A percentile compares a stretch with the other conserved stretches of the same genome.
These are phyloP conservation scores for Suillus ampliporus DNA, from an alignment of 768 basidiomycete genomes.

Conservation along the genomic window DNA sequence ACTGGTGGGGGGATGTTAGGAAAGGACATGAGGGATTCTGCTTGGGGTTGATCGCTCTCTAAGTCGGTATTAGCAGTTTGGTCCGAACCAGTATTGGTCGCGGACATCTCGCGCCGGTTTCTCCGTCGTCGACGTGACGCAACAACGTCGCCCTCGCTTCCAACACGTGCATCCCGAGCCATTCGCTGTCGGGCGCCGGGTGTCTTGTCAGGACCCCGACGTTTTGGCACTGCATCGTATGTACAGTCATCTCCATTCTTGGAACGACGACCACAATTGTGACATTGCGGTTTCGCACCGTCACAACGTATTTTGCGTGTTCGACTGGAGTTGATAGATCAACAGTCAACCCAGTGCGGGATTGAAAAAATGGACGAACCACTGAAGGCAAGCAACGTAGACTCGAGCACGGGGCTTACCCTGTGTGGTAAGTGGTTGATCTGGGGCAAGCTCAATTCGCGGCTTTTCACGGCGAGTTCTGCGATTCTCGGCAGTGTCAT, in stretches of 20 bases:
- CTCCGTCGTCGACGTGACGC: conserved; percentile 32
- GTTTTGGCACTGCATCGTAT: conserved; percentile 76
- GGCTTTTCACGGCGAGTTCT: conserved; percentile 61
- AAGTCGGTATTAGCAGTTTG: conserved; percentile 10
- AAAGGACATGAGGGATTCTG: conserved; percentile 9
- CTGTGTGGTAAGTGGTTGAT: conserved; percentile 82
- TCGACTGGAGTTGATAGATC: conserved; percentile 51
- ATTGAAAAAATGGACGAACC: conserved; percentile 47
- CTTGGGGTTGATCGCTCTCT: background rate
- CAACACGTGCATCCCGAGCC: conserved; percentile 46
- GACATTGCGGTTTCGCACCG: conserved; percentile 76
- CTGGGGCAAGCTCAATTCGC: conserved; percentile 70
- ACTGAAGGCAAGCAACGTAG: conserved; percentile 80
- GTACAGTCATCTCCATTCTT: conserved; percentile 54
- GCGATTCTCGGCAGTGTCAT: conserved; percentile 16
- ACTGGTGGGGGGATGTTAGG: conserved; percentile 19
- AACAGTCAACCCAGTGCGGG: conserved; percentile 11
- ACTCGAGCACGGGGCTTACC: conserved; percentile 79
- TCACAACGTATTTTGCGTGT: conserved; percentile 83
- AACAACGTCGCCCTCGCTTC: conserved; percentile 32
- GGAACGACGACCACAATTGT: conserved; percentile 68
- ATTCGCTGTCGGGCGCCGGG: conserved; percentile 81
- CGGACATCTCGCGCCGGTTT: conserved; percentile 16
- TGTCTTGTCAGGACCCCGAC: conserved; percentile 78
- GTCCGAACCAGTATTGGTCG: conserved; percentile 13